phyloP scores from a whole-genome alignment of 1,139 yeast genomes.

The Magnusiomyces clavatus region DNA sequence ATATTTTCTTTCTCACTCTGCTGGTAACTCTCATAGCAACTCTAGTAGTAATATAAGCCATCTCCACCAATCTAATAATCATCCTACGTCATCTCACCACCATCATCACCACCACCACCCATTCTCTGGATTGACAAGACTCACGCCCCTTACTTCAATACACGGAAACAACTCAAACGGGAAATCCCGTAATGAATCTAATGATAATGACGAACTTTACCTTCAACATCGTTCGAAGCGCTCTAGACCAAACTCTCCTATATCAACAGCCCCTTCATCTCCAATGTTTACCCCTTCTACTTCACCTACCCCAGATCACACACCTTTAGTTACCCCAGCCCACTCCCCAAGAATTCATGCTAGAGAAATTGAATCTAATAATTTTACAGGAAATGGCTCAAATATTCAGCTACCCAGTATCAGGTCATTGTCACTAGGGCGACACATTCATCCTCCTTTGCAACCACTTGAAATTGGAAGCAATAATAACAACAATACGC shows the following conservation, averaged over 20 bases:
- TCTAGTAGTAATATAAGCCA: too few relatives aligned
- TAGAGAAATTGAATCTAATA: conserved; percentile 26
- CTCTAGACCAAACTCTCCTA: conserved; percentile 75
- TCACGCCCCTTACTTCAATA: conserved; percentile 44
- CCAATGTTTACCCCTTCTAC: conserved; percentile 35
- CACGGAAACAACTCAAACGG: conserved; percentile 13
- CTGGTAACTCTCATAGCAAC: conserved; percentile 6
- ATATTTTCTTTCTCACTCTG: conserved; percentile 34
- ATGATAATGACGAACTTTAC: conserved; percentile 39
- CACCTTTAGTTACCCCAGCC: conserved; percentile 47
- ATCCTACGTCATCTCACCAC: conserved; percentile 12
- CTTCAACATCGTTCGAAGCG: conserved; percentile 48
- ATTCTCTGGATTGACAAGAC: conserved; percentile 44
- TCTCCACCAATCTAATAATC: too few relatives aligned
- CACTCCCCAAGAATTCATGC: conserved; percentile 46
- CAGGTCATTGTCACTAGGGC: conserved; percentile 30
- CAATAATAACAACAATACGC: conserved; percentile 9
- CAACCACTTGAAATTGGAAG: conserved; percentile 32
- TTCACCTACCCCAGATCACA: conserved; percentile 46
- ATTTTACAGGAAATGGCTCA: conserved; percentile 16
- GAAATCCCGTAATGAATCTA: conserved; percentile 6
- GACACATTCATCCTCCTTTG: conserved; percentile 28
- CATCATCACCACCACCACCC: conserved; percentile 30
- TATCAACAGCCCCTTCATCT: conserved; percentile 56
- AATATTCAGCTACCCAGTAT: conserved; percentile 35